Percentiles rank a stretch among this genome's conserved stretches.
These are phyloP conservation scores for Rhazya stricta DNA, from an alignment of 257 asterid genomes.

Conservation along the genomic window DNA sequence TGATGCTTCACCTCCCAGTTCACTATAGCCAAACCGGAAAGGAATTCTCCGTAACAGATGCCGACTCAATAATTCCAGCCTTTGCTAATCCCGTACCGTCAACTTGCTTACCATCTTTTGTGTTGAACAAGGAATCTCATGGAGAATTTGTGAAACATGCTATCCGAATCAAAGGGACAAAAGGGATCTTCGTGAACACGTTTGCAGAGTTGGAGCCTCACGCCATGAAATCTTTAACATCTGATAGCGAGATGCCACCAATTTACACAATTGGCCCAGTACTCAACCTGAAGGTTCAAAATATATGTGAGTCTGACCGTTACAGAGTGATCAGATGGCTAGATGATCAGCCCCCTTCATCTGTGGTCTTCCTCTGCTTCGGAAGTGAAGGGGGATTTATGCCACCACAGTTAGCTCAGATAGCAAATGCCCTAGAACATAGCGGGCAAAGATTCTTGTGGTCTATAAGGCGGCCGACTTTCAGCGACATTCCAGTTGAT, in stretches of 20 bases:
- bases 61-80: not conserved
- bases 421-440: not conserved
- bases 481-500: not conserved
- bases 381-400: not conserved
- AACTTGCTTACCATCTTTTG: not conserved
- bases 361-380: not conserved
- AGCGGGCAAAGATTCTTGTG: not conserved
- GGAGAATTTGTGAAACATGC: not conserved
- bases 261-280: too few relatives aligned
- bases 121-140: not conserved
- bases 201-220: not conserved
- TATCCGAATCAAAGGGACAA: not conserved
- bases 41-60: not conserved
- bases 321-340: not conserved
- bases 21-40: not conserved
- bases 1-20: not conserved
- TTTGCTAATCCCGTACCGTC: conserved; percentile 3
- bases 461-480: not conserved
- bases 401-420: not conserved
- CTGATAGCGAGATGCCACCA: too few relatives aligned
- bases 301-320: not conserved
- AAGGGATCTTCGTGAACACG: conserved; percentile 6
- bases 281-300: not conserved
- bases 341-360: not conserved
- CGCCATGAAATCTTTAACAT: not conserved